Percentiles rank a stretch among this genome's conserved stretches.
phyloP scores from a whole-genome alignment of 2,329 filamentous ascomycete species.

The Ceratocystis lukuohia region DNA sequence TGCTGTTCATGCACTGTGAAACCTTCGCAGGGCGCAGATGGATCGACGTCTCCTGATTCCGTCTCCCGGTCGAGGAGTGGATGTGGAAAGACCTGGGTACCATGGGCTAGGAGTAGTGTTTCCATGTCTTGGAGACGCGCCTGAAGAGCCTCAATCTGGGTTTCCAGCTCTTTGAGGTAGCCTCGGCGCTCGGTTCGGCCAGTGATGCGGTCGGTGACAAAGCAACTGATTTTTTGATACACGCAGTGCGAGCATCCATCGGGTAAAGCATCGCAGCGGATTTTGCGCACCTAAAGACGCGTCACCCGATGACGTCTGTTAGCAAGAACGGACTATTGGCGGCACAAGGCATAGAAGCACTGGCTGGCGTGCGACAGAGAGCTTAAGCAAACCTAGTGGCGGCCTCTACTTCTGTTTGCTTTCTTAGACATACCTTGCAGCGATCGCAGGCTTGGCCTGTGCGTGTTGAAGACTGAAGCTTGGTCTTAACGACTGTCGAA shows the following conservation, averaged over 20 bases:
- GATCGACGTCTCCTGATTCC: neutral
- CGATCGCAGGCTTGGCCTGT: constrained; percentile 82
- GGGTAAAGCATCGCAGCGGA: constrained; percentile 68
- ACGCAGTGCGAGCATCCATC: constrained; percentile 73
- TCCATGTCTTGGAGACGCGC: constrained; percentile 56
- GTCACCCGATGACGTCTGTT: constrained; percentile 18
- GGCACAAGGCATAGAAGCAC: constrained; percentile 19
- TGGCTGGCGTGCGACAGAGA: constrained; percentile 11
- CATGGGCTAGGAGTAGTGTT: constrained; percentile 46
- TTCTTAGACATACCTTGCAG: constrained; percentile 51
- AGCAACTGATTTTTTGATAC: constrained; percentile 63
- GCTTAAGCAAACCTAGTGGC: neutral
- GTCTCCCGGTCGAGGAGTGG: neutral
- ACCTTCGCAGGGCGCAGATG: neutral
- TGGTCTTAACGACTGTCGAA: constrained; percentile 42
- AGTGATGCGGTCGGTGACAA: constrained; percentile 76
- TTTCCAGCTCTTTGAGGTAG: constrained; percentile 64
- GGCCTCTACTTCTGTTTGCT: no score
- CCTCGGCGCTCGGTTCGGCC: constrained; percentile 67
- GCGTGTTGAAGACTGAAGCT: constrained; percentile 41
- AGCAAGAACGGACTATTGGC: no score
- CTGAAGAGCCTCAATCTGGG: constrained; percentile 54
- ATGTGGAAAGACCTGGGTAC: constrained; percentile 39
- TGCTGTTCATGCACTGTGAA: neutral
- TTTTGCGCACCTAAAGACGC: constrained; percentile 58